Percentiles rank a stretch among this genome's conserved stretches.
Conservation (phyloP, 2,329 filamentous ascomycete genomes). For the Samsoniella hepiali region DNA sequence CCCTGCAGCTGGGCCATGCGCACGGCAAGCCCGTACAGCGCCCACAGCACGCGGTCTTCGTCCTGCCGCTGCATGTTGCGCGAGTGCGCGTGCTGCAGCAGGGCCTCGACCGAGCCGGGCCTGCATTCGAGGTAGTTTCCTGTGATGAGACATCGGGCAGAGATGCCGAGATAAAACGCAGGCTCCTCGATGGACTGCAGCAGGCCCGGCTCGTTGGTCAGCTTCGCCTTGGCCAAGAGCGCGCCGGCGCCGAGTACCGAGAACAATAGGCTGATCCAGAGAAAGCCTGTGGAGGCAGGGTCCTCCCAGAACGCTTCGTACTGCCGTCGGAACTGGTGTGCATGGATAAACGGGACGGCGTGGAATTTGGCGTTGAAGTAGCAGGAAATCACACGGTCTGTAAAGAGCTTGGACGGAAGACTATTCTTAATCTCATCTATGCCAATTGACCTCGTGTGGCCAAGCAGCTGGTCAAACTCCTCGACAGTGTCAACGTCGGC, state of each 20-base stretch:
- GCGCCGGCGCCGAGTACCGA: constrained; percentile 44
- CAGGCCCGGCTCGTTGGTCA: constrained; percentile 23
- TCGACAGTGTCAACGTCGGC: constrained; percentile 22
- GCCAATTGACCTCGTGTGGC: constrained; percentile 27
- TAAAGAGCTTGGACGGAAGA: constrained; percentile 36
- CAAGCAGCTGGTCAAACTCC: constrained; percentile 34
- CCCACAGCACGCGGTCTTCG: constrained; percentile 45
- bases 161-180: constrained; percentile 34
- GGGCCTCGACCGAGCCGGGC: constrained; percentile 47
- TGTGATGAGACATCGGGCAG: constrained; percentile 46
- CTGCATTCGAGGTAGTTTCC: constrained; percentile 46
- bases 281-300: constrained; percentile 37
- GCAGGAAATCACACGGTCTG: constrained; percentile 34
- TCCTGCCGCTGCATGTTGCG: constrained; percentile 41
- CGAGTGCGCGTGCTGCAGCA: constrained; percentile 44
- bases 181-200: constrained; percentile 27
- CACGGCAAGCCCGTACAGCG: constrained; percentile 44
- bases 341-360: constrained; percentile 38
- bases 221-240: constrained; percentile 34
- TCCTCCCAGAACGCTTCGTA: constrained; percentile 47
- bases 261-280: constrained; percentile 51
- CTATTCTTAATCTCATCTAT: constrained; percentile 31
- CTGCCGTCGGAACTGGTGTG: constrained; percentile 44
- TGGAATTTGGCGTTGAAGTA: constrained; percentile 41
- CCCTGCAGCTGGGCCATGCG: constrained; percentile 51